Conservation (phyloP, 2,329 filamentous ascomycete species). For the Aspergillus sp. region DNA sequence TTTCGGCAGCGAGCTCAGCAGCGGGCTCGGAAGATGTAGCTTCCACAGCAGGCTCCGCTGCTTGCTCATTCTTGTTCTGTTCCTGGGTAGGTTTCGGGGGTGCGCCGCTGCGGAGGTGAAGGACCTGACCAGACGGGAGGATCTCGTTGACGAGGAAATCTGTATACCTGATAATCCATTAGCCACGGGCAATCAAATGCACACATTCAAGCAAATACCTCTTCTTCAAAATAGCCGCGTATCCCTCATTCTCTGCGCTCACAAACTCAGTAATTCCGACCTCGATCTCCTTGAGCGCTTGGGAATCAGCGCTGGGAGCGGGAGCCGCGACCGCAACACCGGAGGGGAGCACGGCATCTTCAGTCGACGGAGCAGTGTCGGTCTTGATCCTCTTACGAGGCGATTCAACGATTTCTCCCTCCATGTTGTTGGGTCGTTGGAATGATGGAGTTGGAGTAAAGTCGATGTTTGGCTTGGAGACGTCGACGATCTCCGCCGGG, state of each 20-base stretch:
- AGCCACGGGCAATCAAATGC: neutral
- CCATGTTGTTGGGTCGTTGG: constrained; percentile 16
- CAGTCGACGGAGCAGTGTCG: constrained; percentile 13
- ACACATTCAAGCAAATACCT: constrained; percentile 35
- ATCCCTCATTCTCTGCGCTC: constrained; percentile 52
- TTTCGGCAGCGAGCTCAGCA: constrained; percentile 7
- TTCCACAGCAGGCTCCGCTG: constrained; percentile 10
- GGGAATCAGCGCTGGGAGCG: constrained; percentile 20
- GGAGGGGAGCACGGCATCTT: constrained; percentile 11
- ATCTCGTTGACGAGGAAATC: constrained; percentile 95
- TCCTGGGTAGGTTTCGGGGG: constrained; percentile 17
- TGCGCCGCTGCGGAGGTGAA: constrained; percentile 60
- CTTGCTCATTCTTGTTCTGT: constrained; percentile 5
- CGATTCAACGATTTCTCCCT: constrained; percentile 28
- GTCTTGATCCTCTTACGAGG: constrained; percentile 33
- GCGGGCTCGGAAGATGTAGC: constrained; percentile 5
- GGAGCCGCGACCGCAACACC: constrained; percentile 8
- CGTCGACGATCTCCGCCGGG: neutral
- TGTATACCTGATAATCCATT: constrained; percentile 58
- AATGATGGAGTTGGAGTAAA: constrained; percentile 4
- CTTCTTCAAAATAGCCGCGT: constrained; percentile 63
- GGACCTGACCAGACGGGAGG: constrained; percentile 65
- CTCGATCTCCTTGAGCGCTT: constrained; percentile 36
- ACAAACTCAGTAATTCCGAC: constrained; percentile 64
- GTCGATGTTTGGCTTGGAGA: constrained; percentile 8